phyloP scores from a whole-genome alignment of 2,329 filamentous ascomycete species.

The Diaporthe destruens region DNA sequence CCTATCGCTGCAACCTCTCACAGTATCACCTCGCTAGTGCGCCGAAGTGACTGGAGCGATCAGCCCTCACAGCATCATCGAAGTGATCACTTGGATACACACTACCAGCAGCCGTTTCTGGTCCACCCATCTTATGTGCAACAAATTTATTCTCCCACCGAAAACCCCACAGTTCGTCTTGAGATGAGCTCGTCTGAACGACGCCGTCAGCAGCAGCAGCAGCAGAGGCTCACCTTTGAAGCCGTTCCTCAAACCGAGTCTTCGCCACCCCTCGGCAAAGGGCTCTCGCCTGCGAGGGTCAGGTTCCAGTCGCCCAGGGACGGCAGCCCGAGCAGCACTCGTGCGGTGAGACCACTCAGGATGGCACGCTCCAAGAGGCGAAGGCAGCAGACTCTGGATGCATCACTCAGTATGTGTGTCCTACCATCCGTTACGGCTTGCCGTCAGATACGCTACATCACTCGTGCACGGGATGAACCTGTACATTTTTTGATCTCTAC shows the following conservation, averaged over 20 bases:
- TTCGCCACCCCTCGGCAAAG: conserved; percentile 41
- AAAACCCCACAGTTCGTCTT: no score
- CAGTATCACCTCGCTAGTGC: conserved; percentile 19
- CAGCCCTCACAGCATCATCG: not conserved
- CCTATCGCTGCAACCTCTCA: not conserved
- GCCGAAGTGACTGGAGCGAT: not conserved
- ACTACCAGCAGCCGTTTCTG: not conserved
- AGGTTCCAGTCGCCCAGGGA: conserved; percentile 44
- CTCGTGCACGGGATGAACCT: not conserved
- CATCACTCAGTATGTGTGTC: conserved; percentile 40
- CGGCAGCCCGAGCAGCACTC: conserved; percentile 26
- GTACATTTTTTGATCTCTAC: no score
- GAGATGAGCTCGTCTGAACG: conserved; percentile 37
- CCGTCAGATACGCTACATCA: no score
- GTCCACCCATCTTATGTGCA: not conserved
- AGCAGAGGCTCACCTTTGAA: conserved; percentile 49
- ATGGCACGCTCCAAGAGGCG: conserved; percentile 36
- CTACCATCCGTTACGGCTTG: not conserved
- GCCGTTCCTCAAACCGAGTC: conserved; percentile 44
- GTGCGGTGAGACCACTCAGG: conserved; percentile 13
- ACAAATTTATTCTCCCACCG: not conserved
- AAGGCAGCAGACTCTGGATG: conserved; percentile 43
- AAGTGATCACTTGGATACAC: not conserved
- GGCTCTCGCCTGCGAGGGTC: conserved; percentile 47
- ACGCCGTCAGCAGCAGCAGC: conserved; percentile 42